These are phyloP conservation scores for Taphrina flavorubra DNA, from an alignment of 1,139 yeast species.

Conservation along the genomic window DNA sequence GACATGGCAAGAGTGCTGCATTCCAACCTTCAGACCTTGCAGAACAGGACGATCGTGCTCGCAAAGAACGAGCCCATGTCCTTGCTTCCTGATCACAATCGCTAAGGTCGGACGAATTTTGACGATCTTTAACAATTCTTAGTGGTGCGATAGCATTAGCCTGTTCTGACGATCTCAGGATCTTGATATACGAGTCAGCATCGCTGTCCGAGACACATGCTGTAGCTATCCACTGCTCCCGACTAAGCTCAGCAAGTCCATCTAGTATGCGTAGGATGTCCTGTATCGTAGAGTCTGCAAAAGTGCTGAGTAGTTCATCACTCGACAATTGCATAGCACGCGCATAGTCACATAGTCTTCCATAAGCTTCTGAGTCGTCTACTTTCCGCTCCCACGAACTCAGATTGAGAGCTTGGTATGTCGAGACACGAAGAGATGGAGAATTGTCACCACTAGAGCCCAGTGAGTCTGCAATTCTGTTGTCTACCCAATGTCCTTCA, in stretches of 20 bases:
- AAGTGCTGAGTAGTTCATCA: not conserved
- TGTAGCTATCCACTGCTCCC: not conserved
- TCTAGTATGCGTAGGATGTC: not conserved
- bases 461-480: not conserved
- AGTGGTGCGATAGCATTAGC: not conserved
- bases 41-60: not conserved
- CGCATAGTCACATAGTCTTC: not conserved
- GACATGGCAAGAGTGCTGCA: slow-evolving; percentile 16
- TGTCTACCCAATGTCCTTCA: not conserved
- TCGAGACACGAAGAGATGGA: not conserved
- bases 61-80: slow-evolving; percentile 8
- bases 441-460: not conserved
- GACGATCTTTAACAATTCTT: not conserved
- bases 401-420: not conserved
- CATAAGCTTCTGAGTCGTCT: not conserved
- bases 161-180: not conserved
- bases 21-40: not conserved
- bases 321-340: not conserved
- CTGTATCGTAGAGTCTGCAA: not conserved
- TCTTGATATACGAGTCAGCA: not conserved
- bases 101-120: not conserved
- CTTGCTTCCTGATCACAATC: not conserved
- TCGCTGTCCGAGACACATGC: not conserved
- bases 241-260: not conserved
- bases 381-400: not conserved